These are phyloP conservation scores for Backusella sp. DNA, from an alignment of 192 early-diverging fungal species.

Conservation along the genomic window DNA sequence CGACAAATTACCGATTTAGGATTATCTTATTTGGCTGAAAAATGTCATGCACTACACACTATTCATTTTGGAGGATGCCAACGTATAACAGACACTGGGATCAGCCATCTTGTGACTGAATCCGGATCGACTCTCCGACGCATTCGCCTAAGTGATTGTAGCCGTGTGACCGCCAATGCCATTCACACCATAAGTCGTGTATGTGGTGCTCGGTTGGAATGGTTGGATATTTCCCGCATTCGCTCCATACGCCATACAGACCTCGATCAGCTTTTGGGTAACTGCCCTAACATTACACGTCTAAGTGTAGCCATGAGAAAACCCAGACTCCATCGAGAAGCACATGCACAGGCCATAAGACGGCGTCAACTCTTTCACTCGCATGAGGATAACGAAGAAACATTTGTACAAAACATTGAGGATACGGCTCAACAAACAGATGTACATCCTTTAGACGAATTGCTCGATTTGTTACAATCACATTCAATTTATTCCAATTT, in stretches of 20 bases:
- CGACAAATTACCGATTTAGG: conserved; percentile 38
- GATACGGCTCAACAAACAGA: not conserved
- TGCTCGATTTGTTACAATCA: conserved; percentile 4
- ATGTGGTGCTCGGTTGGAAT: conserved; percentile 28
- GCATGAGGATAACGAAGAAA: not conserved
- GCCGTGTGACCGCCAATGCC: conserved; percentile 20
- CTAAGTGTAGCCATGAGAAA: conserved; percentile 19
- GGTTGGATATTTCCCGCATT: conserved; percentile 43
- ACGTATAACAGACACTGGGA: conserved; percentile 15
- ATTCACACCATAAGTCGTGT: conserved; percentile 22
- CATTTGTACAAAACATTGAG: not conserved
- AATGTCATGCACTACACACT: conserved; percentile 18
- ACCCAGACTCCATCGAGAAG: not conserved
- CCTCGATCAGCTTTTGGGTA: not conserved
- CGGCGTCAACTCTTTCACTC: not conserved
- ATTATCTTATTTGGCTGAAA: conserved; percentile 26
- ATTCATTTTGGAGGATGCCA: conserved; percentile 19
- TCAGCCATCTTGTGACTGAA: conserved; percentile 12
- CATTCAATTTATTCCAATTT: not conserved
- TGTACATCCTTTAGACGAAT: conserved; percentile 9
- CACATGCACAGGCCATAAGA: not conserved
- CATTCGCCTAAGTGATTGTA: conserved; percentile 38
- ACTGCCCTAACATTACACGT: conserved; percentile 41
- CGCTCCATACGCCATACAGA: conserved; percentile 19
- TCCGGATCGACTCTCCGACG: conserved; percentile 29